A percentile compares a stretch with the other conserved stretches of the same genome.
Conservation (phyloP, 2,329 filamentous ascomycete species). For the Fusarium sulawesiense region DNA sequence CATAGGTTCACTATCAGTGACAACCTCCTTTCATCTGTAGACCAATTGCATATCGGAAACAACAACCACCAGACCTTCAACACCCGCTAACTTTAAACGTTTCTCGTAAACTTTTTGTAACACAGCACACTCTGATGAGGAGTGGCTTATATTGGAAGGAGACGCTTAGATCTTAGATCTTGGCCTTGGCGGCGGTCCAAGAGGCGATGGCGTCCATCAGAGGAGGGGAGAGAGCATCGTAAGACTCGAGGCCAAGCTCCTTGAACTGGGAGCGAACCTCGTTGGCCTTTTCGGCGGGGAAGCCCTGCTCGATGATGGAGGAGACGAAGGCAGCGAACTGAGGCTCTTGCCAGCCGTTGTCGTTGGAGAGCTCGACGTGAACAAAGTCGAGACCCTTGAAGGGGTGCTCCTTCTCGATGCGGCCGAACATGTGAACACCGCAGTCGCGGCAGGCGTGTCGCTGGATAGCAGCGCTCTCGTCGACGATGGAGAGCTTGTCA, state of each 20-base stretch:
- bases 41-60: slow-evolving; percentile 20
- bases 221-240: slow-evolving; percentile 70
- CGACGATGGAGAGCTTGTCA: slow-evolving; percentile 67
- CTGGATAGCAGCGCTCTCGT: slow-evolving; percentile 67
- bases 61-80: slow-evolving; percentile 21
- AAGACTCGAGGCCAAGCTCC: slow-evolving; percentile 67
- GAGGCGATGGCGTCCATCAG: slow-evolving; percentile 73
- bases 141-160: not conserved
- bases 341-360: slow-evolving; percentile 76
- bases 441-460: slow-evolving; percentile 71
- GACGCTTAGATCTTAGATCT: slow-evolving; percentile 35
- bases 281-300: slow-evolving; percentile 64
- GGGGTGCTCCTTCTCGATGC: slow-evolving; percentile 72
- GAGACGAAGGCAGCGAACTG: slow-evolving; percentile 77
- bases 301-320: slow-evolving; percentile 76
- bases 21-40: slow-evolving; percentile 8
- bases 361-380: slow-evolving; percentile 69
- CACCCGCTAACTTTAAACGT: slow-evolving; percentile 13
- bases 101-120: slow-evolving; percentile 29
- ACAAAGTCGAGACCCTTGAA: slow-evolving; percentile 79
- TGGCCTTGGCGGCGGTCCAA: slow-evolving; percentile 62
- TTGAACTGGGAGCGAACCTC: slow-evolving; percentile 66
- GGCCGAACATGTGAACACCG: slow-evolving; percentile 71
- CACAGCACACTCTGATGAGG: not conserved
- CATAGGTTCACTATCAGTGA: slow-evolving; percentile 4